Evolutionary conservation across 495 filamentous ascomycete species (phyloP).

Genomic region (Annulohypoxylon nitens): DNA sequence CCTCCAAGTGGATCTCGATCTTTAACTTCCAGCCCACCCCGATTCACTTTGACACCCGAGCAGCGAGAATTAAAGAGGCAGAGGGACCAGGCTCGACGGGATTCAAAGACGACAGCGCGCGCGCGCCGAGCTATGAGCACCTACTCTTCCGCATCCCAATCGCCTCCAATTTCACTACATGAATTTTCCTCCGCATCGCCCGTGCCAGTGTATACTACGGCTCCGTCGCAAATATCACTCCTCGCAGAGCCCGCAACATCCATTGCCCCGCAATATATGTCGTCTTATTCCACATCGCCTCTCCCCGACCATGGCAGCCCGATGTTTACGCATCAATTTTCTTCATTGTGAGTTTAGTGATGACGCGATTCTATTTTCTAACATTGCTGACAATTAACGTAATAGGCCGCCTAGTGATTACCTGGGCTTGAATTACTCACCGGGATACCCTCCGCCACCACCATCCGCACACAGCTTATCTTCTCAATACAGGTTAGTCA

Average conservation of each 20-base stretch:
- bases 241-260: conserved; percentile 58
- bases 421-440: conserved; percentile 54
- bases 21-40: conserved; percentile 61
- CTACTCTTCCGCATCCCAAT: conserved; percentile 57
- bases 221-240: conserved; percentile 60
- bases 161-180: conserved; percentile 56
- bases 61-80: conserved; percentile 65
- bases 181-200: conserved; percentile 57
- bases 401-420: conserved; percentile 50
- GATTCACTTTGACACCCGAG: conserved; percentile 59
- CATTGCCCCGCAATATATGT: conserved; percentile 55
- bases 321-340: conserved; percentile 56
- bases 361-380: neutral
- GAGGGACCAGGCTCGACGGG: conserved; percentile 60
- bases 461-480: conserved; percentile 55
- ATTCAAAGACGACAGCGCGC: conserved; percentile 57
- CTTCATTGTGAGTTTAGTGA: conserved; percentile 44
- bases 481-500: conserved; percentile 60
- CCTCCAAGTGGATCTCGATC: conserved; percentile 61
- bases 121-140: conserved; percentile 57
- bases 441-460: conserved; percentile 54
- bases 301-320: conserved; percentile 57
- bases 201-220: conserved; percentile 62
- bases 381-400: conserved; percentile 32
- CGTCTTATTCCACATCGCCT: conserved; percentile 59